Percentiles rank a stretch among this genome's conserved stretches.
phyloP scores from a whole-genome alignment of 2,329 filamentous ascomycete species.

The Fusarium humuli region DNA sequence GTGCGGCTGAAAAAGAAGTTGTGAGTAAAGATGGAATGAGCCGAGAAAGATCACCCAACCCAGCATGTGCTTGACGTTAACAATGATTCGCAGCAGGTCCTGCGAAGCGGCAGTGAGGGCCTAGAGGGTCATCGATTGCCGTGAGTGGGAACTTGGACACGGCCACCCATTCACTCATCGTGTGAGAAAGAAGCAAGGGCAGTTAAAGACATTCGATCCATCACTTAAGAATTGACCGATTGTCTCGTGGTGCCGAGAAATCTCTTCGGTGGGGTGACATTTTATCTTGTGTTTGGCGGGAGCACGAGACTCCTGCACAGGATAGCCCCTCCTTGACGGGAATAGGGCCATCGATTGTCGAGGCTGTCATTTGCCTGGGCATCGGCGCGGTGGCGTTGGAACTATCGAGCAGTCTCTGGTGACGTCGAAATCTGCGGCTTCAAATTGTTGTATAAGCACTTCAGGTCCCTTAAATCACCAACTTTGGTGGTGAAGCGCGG shows the following conservation, averaged over 20 bases:
- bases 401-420: constrained; percentile 40
- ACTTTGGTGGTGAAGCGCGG: constrained; percentile 33
- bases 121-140: constrained; percentile 4
- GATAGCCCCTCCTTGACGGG: constrained; percentile 38
- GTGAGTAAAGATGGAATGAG: constrained; percentile 43
- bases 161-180: constrained; percentile 38
- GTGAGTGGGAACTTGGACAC: constrained; percentile 25
- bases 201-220: constrained; percentile 43
- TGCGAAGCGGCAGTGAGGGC: constrained; percentile 28
- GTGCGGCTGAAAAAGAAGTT: constrained; percentile 23
- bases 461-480: constrained; percentile 34
- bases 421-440: constrained; percentile 43
- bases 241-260: constrained; percentile 48
- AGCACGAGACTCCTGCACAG: constrained; percentile 43
- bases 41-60: constrained; percentile 43
- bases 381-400: constrained; percentile 44
- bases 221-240: constrained; percentile 45
- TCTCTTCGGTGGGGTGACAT: constrained; percentile 48
- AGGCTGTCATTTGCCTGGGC: constrained; percentile 36
- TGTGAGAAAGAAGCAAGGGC: constrained; percentile 25
- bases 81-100: constrained; percentile 30
- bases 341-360: constrained; percentile 29
- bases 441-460: constrained; percentile 43
- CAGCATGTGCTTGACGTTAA: constrained; percentile 40
- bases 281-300: constrained; percentile 31